Percentiles rank a stretch among this genome's conserved stretches.
These are phyloP conservation scores for Coemansia sp. DNA, from an alignment of 192 early-diverging fungal genomes.

Conservation along the genomic window DNA sequence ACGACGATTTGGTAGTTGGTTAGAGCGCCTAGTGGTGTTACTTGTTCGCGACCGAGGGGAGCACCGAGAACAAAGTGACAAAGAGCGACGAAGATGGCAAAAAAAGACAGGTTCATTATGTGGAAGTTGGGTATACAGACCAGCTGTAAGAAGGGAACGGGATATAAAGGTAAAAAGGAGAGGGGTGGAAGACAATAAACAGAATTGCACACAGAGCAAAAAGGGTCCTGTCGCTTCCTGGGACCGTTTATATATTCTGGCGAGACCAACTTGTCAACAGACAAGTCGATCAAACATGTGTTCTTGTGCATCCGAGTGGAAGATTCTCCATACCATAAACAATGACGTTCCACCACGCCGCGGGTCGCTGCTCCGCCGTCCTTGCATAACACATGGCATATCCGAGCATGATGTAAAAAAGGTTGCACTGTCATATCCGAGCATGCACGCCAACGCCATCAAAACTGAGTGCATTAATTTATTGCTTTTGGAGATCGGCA, in stretches of 20 bases:
- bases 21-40: not conserved
- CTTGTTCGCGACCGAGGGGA: not conserved
- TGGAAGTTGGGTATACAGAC: conserved; percentile 20
- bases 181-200: not conserved
- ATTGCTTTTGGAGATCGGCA: conserved; percentile 19
- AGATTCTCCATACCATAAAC: not conserved
- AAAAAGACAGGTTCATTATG: conserved; percentile 4
- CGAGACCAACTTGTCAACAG: not conserved
- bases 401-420: not conserved
- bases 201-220: conserved; percentile 7
- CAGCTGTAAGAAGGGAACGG: conserved; percentile 21
- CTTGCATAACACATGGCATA: conserved; percentile 6
- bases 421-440: not conserved
- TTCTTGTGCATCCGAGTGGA: not conserved
- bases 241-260: not conserved
- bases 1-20: conserved; percentile 6
- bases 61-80: not conserved
- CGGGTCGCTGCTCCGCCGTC: not conserved
- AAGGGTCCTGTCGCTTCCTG: not conserved
- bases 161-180: not conserved
- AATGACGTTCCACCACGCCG: not conserved
- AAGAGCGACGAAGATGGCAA: not conserved
- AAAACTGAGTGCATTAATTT: not conserved
- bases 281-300: not conserved
- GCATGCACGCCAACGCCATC: not conserved